Evolutionary conservation across 2,329 filamentous ascomycete species (phyloP).

Genomic region (Aspergillus brasiliensis): DNA sequence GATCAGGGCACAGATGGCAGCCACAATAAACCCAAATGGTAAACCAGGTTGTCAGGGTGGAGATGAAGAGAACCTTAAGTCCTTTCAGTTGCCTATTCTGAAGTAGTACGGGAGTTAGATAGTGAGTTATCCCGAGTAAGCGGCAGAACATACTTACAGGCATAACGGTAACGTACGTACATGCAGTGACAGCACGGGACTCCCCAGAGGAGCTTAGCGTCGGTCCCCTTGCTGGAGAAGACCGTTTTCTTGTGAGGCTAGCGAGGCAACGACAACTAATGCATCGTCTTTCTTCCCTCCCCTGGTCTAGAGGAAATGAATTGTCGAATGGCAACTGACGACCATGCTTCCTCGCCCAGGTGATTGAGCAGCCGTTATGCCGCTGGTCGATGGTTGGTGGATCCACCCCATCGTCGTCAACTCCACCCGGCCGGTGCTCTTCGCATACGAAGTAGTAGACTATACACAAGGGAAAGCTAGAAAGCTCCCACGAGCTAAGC

Average conservation of each 20-base stretch:
- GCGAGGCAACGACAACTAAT: not conserved
- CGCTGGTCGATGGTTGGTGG: not conserved
- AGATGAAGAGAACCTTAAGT: not conserved
- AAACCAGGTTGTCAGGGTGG: not conserved
- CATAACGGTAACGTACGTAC: not conserved
- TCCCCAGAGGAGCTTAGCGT: not conserved
- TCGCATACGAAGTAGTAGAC: not conserved
- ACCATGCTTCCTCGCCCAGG: not conserved
- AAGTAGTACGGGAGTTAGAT: no score
- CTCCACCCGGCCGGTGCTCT: not conserved
- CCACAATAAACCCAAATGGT: not conserved
- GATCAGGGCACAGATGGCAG: not conserved
- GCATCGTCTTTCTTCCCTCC: not conserved
- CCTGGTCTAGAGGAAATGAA: not conserved
- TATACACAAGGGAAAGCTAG: not conserved
- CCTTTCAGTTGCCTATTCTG: no score
- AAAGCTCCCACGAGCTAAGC: not conserved
- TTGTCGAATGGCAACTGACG: not conserved
- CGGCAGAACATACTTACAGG: not conserved
- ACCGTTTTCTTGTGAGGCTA: not conserved
- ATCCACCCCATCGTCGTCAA: not conserved
- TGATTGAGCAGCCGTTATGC: not conserved
- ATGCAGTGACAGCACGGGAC: not conserved
- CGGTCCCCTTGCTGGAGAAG: not conserved
- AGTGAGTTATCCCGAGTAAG: not conserved